Conservation (phyloP, 345 rosid species). For the Aethionema arabicum region DNA sequence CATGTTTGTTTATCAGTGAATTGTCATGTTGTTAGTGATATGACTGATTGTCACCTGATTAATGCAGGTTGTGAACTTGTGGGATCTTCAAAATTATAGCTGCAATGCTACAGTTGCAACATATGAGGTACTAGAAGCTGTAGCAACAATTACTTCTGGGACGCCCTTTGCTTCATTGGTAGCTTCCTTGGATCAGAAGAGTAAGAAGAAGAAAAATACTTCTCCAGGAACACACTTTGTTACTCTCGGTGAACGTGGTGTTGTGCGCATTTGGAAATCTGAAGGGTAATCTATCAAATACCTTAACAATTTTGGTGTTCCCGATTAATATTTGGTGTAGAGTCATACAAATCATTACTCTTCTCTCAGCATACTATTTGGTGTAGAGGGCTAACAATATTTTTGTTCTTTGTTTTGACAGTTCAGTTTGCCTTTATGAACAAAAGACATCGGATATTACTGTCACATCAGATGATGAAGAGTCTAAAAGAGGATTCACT, state of each 20-base stretch:
- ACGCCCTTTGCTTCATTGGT: conserved; percentile 51
- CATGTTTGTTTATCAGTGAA: conserved; percentile 9
- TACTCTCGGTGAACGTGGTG: conserved; percentile 89
- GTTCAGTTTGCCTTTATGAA: conserved; percentile 76
- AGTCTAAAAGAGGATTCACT: conserved; percentile 70
- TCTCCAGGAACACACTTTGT: conserved; percentile 53
- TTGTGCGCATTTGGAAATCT: conserved; percentile 79
- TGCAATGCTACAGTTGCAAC: conserved; percentile 79
- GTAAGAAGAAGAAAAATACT: conserved; percentile 41
- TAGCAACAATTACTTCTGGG: conserved; percentile 55
- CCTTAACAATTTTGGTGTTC: neutral
- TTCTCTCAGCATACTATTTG: neutral
- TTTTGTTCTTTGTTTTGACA: conserved; percentile 46
- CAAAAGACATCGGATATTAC: conserved; percentile 81
- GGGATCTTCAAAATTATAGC: conserved; percentile 79
- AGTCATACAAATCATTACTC: conserved; percentile 1
- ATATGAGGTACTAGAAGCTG: conserved; percentile 79
- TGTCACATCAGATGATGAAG: conserved; percentile 51
- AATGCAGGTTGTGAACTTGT: conserved; percentile 83
- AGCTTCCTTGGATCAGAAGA: conserved; percentile 42
- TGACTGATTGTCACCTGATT: conserved; percentile 17
- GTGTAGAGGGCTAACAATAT: neutral
- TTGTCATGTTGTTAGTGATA: conserved; percentile 13
- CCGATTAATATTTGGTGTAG: neutral
- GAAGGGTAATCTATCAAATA: conserved; percentile 55